These are phyloP conservation scores for Mortierella claussenii DNA, from an alignment of 192 early-diverging fungal genomes.

Conservation along the genomic window DNA sequence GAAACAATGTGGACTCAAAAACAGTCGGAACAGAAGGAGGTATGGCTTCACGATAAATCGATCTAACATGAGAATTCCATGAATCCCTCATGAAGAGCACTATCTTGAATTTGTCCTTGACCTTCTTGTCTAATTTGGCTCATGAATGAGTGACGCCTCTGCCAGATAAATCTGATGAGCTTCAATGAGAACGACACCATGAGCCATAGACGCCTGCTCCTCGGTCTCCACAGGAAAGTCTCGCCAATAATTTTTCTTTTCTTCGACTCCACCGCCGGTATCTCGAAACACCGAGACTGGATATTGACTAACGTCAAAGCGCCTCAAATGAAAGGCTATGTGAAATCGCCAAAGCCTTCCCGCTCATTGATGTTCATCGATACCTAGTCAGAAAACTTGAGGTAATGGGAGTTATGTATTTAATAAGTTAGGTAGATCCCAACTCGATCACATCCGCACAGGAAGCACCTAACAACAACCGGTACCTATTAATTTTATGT, in stretches of 20 bases:
- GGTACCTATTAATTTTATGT: too few species aligned
- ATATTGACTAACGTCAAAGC: conserved; percentile 18
- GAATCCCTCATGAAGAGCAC: conserved; percentile 21
- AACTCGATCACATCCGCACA: too few species aligned
- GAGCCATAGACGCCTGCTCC: conserved; percentile 17
- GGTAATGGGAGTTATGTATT: too few species aligned
- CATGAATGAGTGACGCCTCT: conserved; percentile 13
- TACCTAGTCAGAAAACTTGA: too few species aligned
- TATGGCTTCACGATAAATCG: conserved; percentile 12
- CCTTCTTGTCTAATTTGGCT: conserved; percentile 14
- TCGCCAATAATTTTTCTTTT: conserved; percentile 17
- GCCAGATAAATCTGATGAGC: conserved; percentile 27
- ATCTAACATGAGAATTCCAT: conserved; percentile 13
- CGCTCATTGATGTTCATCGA: conserved; percentile 12
- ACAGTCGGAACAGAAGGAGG: conserved; percentile 8
- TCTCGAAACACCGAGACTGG: conserved; percentile 11
- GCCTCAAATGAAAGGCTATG: conserved; percentile 27
- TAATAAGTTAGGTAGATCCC: too few species aligned
- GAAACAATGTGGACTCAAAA: conserved; percentile 21
- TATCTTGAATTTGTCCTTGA: conserved; percentile 20
- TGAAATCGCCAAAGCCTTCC: conserved; percentile 20
- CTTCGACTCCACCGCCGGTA: conserved; percentile 6
- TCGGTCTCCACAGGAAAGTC: conserved; percentile 4
- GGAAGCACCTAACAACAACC: too few species aligned
- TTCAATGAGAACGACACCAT: conserved; percentile 17